These are phyloP conservation scores for Beta lomatogona DNA, from an alignment of 179 eudicot genomes.

Conservation along the genomic window DNA sequence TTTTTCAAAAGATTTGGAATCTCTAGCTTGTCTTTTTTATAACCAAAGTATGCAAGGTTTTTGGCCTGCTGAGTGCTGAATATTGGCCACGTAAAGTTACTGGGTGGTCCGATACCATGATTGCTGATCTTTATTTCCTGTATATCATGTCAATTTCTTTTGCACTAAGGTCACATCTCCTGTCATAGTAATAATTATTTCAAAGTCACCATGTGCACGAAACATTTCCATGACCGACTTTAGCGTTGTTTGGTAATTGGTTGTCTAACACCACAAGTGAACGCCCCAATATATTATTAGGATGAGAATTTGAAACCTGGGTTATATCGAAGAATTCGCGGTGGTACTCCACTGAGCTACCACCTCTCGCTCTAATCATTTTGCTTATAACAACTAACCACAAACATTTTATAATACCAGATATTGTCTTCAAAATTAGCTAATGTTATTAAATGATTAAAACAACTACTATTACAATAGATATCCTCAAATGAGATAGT, in stretches of 20 bases:
- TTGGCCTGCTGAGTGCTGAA: slow-evolving; percentile 27
- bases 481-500: no score
- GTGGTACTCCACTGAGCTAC: no score
- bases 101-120: slow-evolving; percentile 35
- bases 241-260: not conserved
- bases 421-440: no score
- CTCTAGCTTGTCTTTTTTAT: slow-evolving; percentile 26
- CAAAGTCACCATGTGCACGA: slow-evolving; percentile 2
- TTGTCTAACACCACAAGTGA: no score
- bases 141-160: slow-evolving; percentile 11
- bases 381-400: not conserved
- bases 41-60: slow-evolving; percentile 20
- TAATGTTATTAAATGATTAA: no score
- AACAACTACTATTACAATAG: no score
- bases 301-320: no score
- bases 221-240: not conserved
- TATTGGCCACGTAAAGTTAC: slow-evolving; percentile 33
- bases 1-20: slow-evolving; percentile 28
- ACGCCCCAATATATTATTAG: no score
- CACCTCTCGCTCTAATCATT: no score
- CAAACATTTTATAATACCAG: no score
- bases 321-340: no score
- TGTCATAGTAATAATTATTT: slow-evolving; percentile 1
- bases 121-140: slow-evolving; percentile 9
- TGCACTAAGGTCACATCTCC: slow-evolving; percentile 27